Evolutionary conservation across 1,284 basidiomycete species (phyloP).

Genomic region (Cystobasidium slooffiae): DNA sequence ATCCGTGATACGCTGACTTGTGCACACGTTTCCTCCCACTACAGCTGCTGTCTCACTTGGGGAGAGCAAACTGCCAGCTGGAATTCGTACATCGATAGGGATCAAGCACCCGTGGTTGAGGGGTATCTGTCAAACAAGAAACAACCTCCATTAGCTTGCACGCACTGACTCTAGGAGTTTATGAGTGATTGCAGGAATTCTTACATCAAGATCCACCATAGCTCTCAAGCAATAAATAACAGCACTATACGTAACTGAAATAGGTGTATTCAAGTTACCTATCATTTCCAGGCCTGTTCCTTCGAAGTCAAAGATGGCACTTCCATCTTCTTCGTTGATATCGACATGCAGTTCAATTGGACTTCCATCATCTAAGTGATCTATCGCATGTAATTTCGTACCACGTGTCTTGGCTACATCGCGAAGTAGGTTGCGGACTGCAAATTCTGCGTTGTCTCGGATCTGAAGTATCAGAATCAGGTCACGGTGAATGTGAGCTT

Average conservation of each 20-base stretch:
- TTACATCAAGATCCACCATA: constrained; percentile 80
- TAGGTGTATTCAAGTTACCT: constrained; percentile 74
- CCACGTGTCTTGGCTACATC: constrained; percentile 68
- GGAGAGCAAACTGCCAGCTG: constrained; percentile 74
- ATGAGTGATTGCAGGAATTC: constrained; percentile 14
- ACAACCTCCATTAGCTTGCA: constrained; percentile 20
- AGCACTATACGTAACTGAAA: constrained; percentile 83
- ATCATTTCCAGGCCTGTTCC: constrained; percentile 60
- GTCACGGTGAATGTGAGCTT: no score
- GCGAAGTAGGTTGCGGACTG: constrained; percentile 80
- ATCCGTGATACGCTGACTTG: constrained; percentile 90
- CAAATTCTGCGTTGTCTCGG: constrained; percentile 83
- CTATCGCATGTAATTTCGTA: constrained; percentile 70
- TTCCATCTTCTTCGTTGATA: constrained; percentile 76
- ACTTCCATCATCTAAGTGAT: constrained; percentile 86
- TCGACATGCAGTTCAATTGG: constrained; percentile 79
- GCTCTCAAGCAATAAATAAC: constrained; percentile 92
- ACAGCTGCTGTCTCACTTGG: constrained; percentile 64
- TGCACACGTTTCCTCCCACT: constrained; percentile 56
- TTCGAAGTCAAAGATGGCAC: constrained; percentile 85
- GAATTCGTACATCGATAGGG: constrained; percentile 73
- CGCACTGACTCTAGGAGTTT: neutral
- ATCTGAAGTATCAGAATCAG: no score
- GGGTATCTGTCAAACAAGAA: constrained; percentile 66
- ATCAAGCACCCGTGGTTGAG: constrained; percentile 88